Base-by-base conservation (phyloP, 352 stramenopile genomes). In the Discostella stelligera region DNA sequence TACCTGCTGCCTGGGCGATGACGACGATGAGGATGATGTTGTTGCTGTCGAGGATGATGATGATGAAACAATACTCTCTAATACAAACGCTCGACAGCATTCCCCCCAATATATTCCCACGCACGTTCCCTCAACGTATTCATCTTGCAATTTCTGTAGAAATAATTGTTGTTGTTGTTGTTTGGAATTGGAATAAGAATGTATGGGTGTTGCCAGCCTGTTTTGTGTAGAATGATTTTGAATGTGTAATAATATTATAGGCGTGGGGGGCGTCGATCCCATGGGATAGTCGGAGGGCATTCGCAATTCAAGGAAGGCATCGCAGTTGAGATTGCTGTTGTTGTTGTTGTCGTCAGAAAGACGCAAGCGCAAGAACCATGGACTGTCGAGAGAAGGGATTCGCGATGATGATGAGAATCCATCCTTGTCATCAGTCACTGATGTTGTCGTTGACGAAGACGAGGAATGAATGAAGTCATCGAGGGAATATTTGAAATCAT, bases 231-330 rank as follows among this genome's bases (percentile, higher is more conserved):
- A n/a, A 44, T 44, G 37, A 3, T 32, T 32, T 32, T 32, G 27
- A 39, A 75, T 74, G 68, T 82, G 74, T 39, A 83, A 25, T n/a
- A n/a, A n/a, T n/a, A n/a, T n/a, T n/a, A 83, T 75, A 13, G 63
- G 75, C 5, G 8, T 53, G 2, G 75, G 75, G 11, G 44, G 27
- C 0, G 27, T 37, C n/a, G 59, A 27, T 53, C 75, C 75, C 0
- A 82, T 13, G 21, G 75, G 75, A 50, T 83, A 83, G 0, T 46
- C 62, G 13, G 46, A 16, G 6, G 75, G 53, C 4, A 83, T 48
- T 13, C 69, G 71, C 10, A 83, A 66, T 72, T 83, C 75, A 8
- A 83, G 55, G 6, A 63, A 72, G 18, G 75, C 68, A 25, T 21
- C 3, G 44, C 64, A 50, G 49, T 52, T 25, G 16, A 48, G 9